These are phyloP conservation scores for Salix brachista DNA, from an alignment of 345 rosid genomes.

Conservation along the genomic window DNA sequence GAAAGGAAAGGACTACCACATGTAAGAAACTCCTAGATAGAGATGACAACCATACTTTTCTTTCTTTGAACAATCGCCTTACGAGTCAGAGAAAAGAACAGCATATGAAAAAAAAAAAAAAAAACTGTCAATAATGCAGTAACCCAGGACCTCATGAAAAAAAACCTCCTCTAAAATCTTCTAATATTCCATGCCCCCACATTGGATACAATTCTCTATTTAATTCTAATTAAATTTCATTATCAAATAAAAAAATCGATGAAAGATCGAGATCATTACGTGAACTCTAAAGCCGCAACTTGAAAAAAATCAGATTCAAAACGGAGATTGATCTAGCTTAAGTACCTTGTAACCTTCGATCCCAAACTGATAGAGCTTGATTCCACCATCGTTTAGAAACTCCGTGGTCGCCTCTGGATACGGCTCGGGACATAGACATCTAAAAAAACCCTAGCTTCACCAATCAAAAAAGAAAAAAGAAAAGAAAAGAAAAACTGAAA, in stretches of 20 bases:
- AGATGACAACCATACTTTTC: no score
- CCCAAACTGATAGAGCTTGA: conserved; percentile 81
- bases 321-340: neutral
- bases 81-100: no score
- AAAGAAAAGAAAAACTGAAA: neutral
- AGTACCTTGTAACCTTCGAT: conserved; percentile 83
- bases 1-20: neutral
- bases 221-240: neutral
- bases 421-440: conserved; percentile 88
- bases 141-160: no score
- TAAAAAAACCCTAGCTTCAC: conserved; percentile 26
- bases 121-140: no score
- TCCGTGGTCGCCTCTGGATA: conserved; percentile 71
- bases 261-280: neutral
- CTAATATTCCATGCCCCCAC: neutral
- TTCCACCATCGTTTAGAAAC: conserved; percentile 74
- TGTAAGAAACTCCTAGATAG: neutral
- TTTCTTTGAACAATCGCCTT: no score
- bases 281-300: neutral
- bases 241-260: neutral
- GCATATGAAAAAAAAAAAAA: no score
- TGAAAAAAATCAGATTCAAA: neutral
- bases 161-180: no score
- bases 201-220: neutral
- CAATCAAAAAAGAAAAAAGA: neutral